Evolutionary conservation across 306 rosid species (phyloP).

Genomic region (Lathyrus oleraceus): DNA sequence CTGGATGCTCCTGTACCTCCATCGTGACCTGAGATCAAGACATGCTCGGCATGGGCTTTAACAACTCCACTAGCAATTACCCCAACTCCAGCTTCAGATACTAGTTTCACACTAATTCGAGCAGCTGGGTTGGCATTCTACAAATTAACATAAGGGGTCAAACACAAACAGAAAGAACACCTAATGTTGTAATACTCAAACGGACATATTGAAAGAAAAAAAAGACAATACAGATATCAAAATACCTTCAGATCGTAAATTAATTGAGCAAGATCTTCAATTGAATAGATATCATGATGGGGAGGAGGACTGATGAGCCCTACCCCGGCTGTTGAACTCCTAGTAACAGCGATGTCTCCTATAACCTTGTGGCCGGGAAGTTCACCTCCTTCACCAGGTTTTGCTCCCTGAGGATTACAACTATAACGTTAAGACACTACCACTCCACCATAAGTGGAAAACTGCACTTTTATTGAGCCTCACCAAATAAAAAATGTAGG

Average conservation of each 20-base stretch:
- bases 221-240: not conserved
- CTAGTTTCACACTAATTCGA: slow-evolving; percentile 95
- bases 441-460: slow-evolving; percentile 19
- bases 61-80: slow-evolving; percentile 99
- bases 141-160: slow-evolving; percentile 34
- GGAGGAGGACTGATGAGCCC: slow-evolving; percentile 99
- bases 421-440: slow-evolving; percentile 33
- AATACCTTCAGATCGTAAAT: slow-evolving; percentile 94
- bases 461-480: slow-evolving; percentile 34
- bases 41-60: slow-evolving; percentile 98
- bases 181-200: slow-evolving; percentile 12
- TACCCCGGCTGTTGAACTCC: slow-evolving; percentile 98
- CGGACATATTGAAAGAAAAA: slow-evolving; percentile 12
- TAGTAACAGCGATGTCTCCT: slow-evolving; percentile 91
- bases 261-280: slow-evolving; percentile 95
- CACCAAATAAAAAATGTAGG: slow-evolving; percentile 53
- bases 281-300: slow-evolving; percentile 97
- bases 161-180: not conserved
- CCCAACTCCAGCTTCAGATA: slow-evolving; percentile 98
- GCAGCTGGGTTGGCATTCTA: slow-evolving; percentile 93
- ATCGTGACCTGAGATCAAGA: slow-evolving; percentile 94
- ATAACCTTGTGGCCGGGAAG: slow-evolving; percentile 99
- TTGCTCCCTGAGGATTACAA: slow-evolving; percentile 78
- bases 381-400: slow-evolving; percentile 99
- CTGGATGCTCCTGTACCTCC: slow-evolving; percentile 99